These are phyloP conservation scores for Phaeotremella fagi DNA, from an alignment of 768 basidiomycete species.

Conservation along the genomic window DNA sequence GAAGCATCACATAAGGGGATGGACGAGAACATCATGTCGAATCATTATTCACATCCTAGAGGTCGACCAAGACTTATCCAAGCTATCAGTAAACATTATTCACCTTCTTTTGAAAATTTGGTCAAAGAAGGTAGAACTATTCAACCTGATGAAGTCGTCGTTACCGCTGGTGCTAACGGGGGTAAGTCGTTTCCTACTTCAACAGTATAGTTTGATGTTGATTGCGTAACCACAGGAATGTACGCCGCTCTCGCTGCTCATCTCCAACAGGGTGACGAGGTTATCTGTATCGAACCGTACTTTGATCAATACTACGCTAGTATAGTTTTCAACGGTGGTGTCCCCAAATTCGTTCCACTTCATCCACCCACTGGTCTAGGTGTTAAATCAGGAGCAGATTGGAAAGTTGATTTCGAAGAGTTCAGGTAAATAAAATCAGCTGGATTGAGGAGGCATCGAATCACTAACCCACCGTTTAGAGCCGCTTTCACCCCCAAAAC, in stretches of 20 bases:
- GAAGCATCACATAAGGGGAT: constrained; percentile 39
- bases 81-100: constrained; percentile 78
- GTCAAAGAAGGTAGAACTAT: constrained; percentile 60
- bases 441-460: neutral
- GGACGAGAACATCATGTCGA: constrained; percentile 44
- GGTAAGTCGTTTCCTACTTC: constrained; percentile 53
- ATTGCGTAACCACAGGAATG: constrained; percentile 58
- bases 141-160: constrained; percentile 82
- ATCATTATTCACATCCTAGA: constrained; percentile 63
- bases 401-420: constrained; percentile 87
- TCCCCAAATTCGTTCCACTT: constrained; percentile 88
- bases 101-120: constrained; percentile 54
- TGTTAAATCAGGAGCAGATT: constrained; percentile 61
- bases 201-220: neutral
- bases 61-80: constrained; percentile 81
- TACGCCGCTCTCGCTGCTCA: constrained; percentile 92
- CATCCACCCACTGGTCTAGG: constrained; percentile 66
- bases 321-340: constrained; percentile 88
- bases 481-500: constrained; percentile 79
- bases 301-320: constrained; percentile 94
- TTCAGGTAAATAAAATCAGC: constrained; percentile 58
- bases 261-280: constrained; percentile 86
- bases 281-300: constrained; percentile 98
- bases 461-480: constrained; percentile 49
- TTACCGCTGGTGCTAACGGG: constrained; percentile 96